These are phyloP conservation scores for Citrus australasica DNA, from an alignment of 345 rosid species.

Conservation along the genomic window DNA sequence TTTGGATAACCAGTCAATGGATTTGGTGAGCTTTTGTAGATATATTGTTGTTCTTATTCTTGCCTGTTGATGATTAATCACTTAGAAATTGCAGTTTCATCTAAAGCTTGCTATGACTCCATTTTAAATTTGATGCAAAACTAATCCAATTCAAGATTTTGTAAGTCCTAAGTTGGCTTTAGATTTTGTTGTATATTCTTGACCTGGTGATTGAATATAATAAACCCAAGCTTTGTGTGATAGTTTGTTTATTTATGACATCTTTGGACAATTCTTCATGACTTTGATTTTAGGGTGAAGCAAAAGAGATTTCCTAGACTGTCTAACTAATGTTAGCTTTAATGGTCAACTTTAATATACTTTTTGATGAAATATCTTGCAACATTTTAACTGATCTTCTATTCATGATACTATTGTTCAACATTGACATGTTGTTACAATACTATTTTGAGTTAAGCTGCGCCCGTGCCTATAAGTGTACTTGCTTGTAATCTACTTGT, in stretches of 20 bases:
- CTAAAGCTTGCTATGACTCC: neutral
- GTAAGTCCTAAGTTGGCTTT: neutral
- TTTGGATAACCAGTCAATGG: slow-evolving; percentile 74
- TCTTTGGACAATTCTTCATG: neutral
- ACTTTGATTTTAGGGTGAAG: neutral
- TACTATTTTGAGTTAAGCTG: neutral
- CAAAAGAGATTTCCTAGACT: neutral
- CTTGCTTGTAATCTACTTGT: neutral
- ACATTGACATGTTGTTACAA: neutral
- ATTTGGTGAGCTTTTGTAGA: slow-evolving; percentile 46
- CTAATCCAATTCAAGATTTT: neutral
- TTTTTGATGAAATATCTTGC: neutral
- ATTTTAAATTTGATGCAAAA: slow-evolving; percentile 10
- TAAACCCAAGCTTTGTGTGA: neutral
- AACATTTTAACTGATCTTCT: neutral
- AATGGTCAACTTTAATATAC: neutral
- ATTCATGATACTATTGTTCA: neutral
- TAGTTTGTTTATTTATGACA: neutral
- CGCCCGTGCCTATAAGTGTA: neutral
- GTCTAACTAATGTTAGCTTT: neutral
- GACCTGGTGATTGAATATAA: neutral
- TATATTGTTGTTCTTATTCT: slow-evolving; percentile 2
- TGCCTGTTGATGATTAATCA: neutral
- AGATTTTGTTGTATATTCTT: neutral
- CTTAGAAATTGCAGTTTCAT: neutral